Base-by-base conservation (phyloP, 2,329 filamentous ascomycete genomes). In the Aspergillus ibericus region DNA sequence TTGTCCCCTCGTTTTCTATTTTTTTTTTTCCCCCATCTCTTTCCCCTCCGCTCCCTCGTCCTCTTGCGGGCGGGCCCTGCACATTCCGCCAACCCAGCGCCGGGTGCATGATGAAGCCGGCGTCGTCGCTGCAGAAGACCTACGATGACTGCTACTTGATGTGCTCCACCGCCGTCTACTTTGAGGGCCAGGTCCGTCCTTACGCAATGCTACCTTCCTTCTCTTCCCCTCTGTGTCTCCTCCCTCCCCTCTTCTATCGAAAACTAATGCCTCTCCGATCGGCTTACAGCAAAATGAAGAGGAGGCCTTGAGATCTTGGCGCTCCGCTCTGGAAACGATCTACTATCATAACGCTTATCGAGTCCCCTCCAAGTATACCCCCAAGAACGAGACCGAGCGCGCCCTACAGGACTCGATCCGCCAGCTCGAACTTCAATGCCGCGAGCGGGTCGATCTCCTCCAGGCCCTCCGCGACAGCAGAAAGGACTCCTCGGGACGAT, bases 111-210 rank as follows among this genome's bases (percentile, higher is more conserved):
- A 83, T 80, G 75, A 87, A 86, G 72, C 81, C 82, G 62, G 83
- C 87, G 72, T 87, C 89, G 76, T 87, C 87, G 62, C 86, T 97
- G 75, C 93, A 98, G 80, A 97, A 96, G 84, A 96, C 92, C 56
- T 98, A 98, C 79, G 93, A 98, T 80, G 92, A 98, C 76, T 93
- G 90, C 76, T 97, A 96, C 78, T 80, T 97, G 68, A 92, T 89
- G 72, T 97, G 93, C 78, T 97, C 93, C 13, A 98, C 93, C 1
- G 93, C 93, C 38, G 91, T 96, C 54, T 97, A 96, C 78, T 97
- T 96, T 75, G 95, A 99, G 79, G 87, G 89, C 73, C 89, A 96
- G 85, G 92, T 96, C 78, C 29, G 74, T 72, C 20, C 16, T 36
- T 55, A 2, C n/a, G 29, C 44, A 48, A 48, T 48, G 25, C 44